Evolutionary conservation across 2,329 filamentous ascomycete genomes (phyloP), one percentile per base, ranked within the genome.

Genomic region (Pestalotiopsis sp.): DNA sequence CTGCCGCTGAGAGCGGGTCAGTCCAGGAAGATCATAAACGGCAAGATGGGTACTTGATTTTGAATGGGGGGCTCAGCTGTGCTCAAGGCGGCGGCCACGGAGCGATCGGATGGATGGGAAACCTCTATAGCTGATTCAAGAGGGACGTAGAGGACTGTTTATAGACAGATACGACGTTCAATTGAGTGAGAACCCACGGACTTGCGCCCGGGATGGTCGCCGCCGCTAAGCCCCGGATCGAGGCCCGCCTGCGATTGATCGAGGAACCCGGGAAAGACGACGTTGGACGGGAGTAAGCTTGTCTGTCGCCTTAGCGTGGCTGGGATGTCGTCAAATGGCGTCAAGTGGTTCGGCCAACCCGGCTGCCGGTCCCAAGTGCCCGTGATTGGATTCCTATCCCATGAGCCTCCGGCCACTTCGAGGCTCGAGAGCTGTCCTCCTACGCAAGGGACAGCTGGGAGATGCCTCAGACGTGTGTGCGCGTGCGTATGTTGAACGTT

Each of bases 251-350:
- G 22, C 44, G 17, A n/a, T 22, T 57, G 26, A 22, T 26, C 35
- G 56, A 65, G 62, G 48, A 57, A 35, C 52, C 24, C 22, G 20
- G 5, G 62, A 56, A 30, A 22, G 30, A 44, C 60, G 30, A 44
- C 60, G 39, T 38, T 38, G 14, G 14, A 52, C 44, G 44, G 44
- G 20, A 52, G 44, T 52, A 52, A 52, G 44, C 44, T 52, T 52
- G 44, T 52, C 13, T 17, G 13, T 44, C 40, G 40, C 40, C 17
- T 6, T 65, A 65, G 62, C 62, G 40, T 56, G 62, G 39, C 55
- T 24, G 26, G 64, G 64, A 66, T 66, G 64, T 66, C 64, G 64
- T 66, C 64, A 66, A 66, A 66, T 66, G 64, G 64, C 64, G 64
- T 66, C 64, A 66, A 66, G 22, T 24, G n/a, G 20, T n/a, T 48